Base-by-base conservation (phyloP, 1,284 basidiomycete species). In the Takashimella koratensis region DNA sequence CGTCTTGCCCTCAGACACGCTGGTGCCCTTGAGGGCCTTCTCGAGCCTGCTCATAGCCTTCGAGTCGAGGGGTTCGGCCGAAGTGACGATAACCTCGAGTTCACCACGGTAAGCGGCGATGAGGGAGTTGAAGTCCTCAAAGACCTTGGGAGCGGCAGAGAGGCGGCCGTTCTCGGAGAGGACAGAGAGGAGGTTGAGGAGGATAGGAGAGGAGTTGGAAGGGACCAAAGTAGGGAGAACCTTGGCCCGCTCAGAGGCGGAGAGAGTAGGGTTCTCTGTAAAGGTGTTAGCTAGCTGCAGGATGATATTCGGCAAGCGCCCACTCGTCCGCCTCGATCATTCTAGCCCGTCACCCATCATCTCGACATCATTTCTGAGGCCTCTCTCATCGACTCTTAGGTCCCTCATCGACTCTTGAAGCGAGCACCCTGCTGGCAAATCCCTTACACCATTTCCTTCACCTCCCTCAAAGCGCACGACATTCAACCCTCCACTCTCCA, bases 91-190 rank as follows among this genome's bases (percentile, higher is more conserved):
- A 59, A 98, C 89, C 71, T 88, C 90, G 64, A 98, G 81, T 79
- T 98, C 95, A 65, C 95, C 95, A 75, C 84, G 88, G 83, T 98
- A 84, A 67, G 88, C 86, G 53, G 89, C 80, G 64, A 96, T 88
- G 63, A 98, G 85, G 74, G 87, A 84, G 66, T 90, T 85, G 80
- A 98, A 98, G 60, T 89, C 92, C 70, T 88, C 85, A 66, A 98
- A 90, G 59, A 96, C 90, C 65, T 86, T 87, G 66, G 84, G 79
- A 24, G 90, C 86, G 80, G 95, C 87, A 56, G 79, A 81, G 59
- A 98, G 81, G 61, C 96, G 83, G 59, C 93, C 93, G 77, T 99
- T 98, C 78, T 97, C 90, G 54, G 90, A 88, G 60, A 98, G 84
- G 63, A 98, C 86, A 42, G 77, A 75, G 75, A 99, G 86, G 65